These are phyloP conservation scores for Lathyrus aphaca DNA, from an alignment of 306 rosid species.

Conservation along the genomic window DNA sequence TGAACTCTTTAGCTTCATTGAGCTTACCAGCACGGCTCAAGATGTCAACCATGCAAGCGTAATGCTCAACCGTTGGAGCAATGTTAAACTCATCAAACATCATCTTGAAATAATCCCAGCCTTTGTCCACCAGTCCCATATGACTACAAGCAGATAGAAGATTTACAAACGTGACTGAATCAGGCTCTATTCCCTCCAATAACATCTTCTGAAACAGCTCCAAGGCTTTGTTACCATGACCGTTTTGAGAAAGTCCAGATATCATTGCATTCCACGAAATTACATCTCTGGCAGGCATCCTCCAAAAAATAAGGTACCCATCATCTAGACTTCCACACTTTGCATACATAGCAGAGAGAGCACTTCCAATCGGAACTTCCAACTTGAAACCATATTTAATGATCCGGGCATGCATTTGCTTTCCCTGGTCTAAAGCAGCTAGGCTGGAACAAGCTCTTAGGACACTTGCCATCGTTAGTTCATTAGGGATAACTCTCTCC, in stretches of 20 bases:
- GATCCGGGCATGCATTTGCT: constrained; percentile 69
- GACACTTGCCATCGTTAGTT: constrained; percentile 77
- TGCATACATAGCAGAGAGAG: constrained; percentile 86
- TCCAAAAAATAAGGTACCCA: constrained; percentile 62
- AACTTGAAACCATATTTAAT: constrained; percentile 70
- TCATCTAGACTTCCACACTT: constrained; percentile 82
- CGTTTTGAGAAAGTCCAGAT: constrained; percentile 87
- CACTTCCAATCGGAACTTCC: constrained; percentile 81
- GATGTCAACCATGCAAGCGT: constrained; percentile 91
- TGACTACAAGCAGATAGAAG: constrained; percentile 87
- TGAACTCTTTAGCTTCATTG: constrained; percentile 71
- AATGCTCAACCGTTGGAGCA: constrained; percentile 69
- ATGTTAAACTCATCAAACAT: constrained; percentile 66
- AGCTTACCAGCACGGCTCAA: constrained; percentile 85
- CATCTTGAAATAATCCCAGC: constrained; percentile 69
- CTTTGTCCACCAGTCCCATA: constrained; percentile 75
- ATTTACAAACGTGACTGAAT: constrained; percentile 69
- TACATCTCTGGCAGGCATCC: constrained; percentile 69
- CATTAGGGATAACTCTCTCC: constrained; percentile 68
- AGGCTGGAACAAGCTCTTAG: constrained; percentile 80
- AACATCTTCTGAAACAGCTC: constrained; percentile 77
- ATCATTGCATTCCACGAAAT: constrained; percentile 93
- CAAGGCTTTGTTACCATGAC: constrained; percentile 68
- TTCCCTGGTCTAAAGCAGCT: constrained; percentile 87
- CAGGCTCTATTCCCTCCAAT: constrained; percentile 64